A percentile compares a stretch with the other conserved stretches of the same genome.
phyloP scores from a whole-genome alignment of 2,329 filamentous ascomycete species.

The Alternaria brassicicola region DNA sequence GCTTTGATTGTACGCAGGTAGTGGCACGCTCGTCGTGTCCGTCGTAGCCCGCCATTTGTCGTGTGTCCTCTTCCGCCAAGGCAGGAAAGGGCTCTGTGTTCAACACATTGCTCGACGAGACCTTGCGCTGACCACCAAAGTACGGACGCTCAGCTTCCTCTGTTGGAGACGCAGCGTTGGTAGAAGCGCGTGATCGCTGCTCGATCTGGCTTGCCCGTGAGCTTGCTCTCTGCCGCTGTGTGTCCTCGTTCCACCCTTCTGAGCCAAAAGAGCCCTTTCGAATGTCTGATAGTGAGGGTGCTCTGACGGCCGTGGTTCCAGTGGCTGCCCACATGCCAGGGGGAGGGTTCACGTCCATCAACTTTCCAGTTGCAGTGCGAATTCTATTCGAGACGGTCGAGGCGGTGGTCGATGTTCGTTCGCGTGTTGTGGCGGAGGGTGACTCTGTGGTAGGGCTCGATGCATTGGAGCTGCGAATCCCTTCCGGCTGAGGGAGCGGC shows the following conservation, averaged over 20 bases:
- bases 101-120: slow-evolving; percentile 21
- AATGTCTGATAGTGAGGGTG: slow-evolving; percentile 53
- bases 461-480: slow-evolving; percentile 15
- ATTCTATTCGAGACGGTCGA: slow-evolving; percentile 42
- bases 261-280: slow-evolving; percentile 46
- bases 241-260: slow-evolving; percentile 43
- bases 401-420: slow-evolving; percentile 40
- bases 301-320: slow-evolving; percentile 48
- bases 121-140: slow-evolving; percentile 6
- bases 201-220: slow-evolving; percentile 35
- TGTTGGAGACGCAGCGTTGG: slow-evolving; percentile 6
- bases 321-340: slow-evolving; percentile 55
- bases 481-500: slow-evolving; percentile 35
- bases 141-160: slow-evolving; percentile 14
- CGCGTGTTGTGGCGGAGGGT: slow-evolving; percentile 18
- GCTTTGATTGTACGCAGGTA: slow-evolving; percentile 16
- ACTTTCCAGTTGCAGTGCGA: slow-evolving; percentile 45
- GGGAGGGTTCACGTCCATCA: slow-evolving; percentile 48
- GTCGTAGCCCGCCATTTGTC: slow-evolving; percentile 2
- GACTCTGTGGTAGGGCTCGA: slow-evolving; percentile 21
- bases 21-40: slow-evolving; percentile 17
- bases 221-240: slow-evolving; percentile 33
- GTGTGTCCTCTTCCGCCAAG: slow-evolving; percentile 37
- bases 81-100: slow-evolving; percentile 38
- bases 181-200: slow-evolving; percentile 14